These are phyloP conservation scores for Gleditsia sinensis DNA, from an alignment of 306 rosid species.

Conservation along the genomic window DNA sequence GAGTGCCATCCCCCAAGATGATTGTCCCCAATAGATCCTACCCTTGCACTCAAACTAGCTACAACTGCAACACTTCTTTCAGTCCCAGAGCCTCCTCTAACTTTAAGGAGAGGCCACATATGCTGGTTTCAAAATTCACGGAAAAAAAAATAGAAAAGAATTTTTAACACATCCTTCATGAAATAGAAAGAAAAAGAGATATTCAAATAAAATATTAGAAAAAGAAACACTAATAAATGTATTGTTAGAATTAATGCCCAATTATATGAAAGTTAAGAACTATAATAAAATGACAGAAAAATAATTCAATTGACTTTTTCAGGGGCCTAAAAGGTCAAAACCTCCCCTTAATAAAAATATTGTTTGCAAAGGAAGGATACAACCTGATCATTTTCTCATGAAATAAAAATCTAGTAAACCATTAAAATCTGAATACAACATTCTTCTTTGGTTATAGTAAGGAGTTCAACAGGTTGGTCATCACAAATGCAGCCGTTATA, in stretches of 20 bases:
- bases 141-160: background rate
- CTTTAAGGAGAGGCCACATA: constrained; percentile 93
- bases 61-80: constrained; percentile 71
- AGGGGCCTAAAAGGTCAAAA: background rate
- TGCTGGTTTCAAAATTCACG: constrained; percentile 57
- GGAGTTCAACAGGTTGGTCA: background rate
- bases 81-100: constrained; percentile 68
- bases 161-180: background rate
- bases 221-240: background rate
- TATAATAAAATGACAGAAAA: background rate
- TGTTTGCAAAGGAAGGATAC: background rate
- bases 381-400: background rate
- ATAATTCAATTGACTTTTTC: constrained; percentile 2
- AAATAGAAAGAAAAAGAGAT: constrained; percentile 28
- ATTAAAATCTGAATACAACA: background rate
- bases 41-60: constrained; percentile 95
- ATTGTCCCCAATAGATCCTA: constrained; percentile 92
- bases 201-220: background rate
- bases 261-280: background rate
- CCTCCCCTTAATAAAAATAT: background rate
- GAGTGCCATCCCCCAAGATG: constrained; percentile 96
- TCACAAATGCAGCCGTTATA: background rate
- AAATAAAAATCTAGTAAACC: background rate
- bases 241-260: background rate
- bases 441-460: background rate